These are phyloP conservation scores for Collybiopsis confluens DNA, from an alignment of 768 basidiomycete species.

Conservation along the genomic window DNA sequence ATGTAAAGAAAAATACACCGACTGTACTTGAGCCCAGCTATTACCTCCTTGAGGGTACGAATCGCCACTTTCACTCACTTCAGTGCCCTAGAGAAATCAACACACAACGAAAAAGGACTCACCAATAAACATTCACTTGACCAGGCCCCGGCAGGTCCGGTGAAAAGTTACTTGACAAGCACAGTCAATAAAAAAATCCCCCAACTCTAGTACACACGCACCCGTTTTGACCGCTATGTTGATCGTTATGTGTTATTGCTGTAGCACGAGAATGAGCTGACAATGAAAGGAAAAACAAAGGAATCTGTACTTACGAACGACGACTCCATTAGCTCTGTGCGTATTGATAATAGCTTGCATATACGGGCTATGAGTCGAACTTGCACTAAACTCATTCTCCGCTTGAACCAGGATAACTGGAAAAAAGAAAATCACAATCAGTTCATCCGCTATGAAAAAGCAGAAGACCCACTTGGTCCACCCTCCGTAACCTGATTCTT, in stretches of 20 bases:
- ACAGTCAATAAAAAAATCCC: too few species aligned
- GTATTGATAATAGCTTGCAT: constrained; percentile 48
- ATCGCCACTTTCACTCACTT: too few species aligned
- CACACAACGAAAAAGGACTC: too few species aligned
- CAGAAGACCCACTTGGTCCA: constrained; percentile 41
- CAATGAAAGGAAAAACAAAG: neutral
- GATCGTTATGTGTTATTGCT: constrained; percentile 49
- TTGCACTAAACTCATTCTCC: constrained; percentile 52
- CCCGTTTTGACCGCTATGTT: constrained; percentile 42
- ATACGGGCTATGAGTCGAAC: constrained; percentile 36
- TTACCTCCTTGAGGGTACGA: constrained; percentile 47
- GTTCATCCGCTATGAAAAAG: neutral
- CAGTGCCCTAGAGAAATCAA: too few species aligned
- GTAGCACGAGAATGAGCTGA: neutral
- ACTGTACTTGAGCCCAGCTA: constrained; percentile 46
- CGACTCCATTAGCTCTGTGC: constrained; percentile 41
- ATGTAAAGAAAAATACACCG: constrained; percentile 44
- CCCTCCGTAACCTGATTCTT: constrained; percentile 56
- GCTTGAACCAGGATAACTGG: constrained; percentile 47
- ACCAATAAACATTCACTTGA: constrained; percentile 49
- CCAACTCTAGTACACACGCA: neutral
- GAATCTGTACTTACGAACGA: constrained; percentile 34
- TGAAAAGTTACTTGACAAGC: constrained; percentile 33
- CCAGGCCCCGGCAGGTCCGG: constrained; percentile 40
- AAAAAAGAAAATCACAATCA: neutral